Evolutionary conservation across 2,329 filamentous ascomycete species (phyloP).

Genomic region (Arthroderma sp.): DNA sequence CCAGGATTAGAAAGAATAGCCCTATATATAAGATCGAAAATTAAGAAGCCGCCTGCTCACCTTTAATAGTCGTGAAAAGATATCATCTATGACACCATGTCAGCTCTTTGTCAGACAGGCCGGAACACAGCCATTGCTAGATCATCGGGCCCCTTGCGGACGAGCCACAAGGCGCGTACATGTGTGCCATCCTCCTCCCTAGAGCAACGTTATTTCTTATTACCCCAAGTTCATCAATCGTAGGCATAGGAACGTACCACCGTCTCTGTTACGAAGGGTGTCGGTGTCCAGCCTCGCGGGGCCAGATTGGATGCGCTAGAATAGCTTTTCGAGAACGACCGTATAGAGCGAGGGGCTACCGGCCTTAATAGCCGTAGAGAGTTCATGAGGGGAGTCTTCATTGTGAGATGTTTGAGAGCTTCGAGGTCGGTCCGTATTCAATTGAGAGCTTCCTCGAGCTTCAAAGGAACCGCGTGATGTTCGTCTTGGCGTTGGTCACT

Average conservation of each 20-base stretch:
- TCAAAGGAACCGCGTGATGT: too few relatives aligned
- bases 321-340: slow-evolving; percentile 7
- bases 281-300: slow-evolving; percentile 36
- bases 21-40: slow-evolving; percentile 1
- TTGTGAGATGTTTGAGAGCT: neutral
- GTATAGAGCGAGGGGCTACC: slow-evolving; percentile 4
- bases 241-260: slow-evolving; percentile 33
- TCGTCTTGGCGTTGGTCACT: too few relatives aligned
- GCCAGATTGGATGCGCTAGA: slow-evolving; percentile 11
- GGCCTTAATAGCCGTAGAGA: slow-evolving; percentile 8
- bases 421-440: neutral
- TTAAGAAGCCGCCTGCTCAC: slow-evolving; percentile 27
- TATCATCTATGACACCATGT: slow-evolving; percentile 47
- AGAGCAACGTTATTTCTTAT: neutral
- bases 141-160: too few relatives aligned
- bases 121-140: neutral
- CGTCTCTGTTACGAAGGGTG: slow-evolving; percentile 42
- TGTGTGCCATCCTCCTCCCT: slow-evolving; percentile 66
- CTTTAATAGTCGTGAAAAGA: slow-evolving; percentile 68
- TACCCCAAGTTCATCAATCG: neutral
- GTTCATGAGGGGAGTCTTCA: slow-evolving; percentile 7
- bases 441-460: too few relatives aligned
- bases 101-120: slow-evolving; percentile 13
- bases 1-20: neutral
- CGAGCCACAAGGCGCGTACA: slow-evolving; percentile 39